These are phyloP conservation scores for Oropetium thomaeum DNA, from an alignment of 176 grass and related monocot species.

Conservation along the genomic window DNA sequence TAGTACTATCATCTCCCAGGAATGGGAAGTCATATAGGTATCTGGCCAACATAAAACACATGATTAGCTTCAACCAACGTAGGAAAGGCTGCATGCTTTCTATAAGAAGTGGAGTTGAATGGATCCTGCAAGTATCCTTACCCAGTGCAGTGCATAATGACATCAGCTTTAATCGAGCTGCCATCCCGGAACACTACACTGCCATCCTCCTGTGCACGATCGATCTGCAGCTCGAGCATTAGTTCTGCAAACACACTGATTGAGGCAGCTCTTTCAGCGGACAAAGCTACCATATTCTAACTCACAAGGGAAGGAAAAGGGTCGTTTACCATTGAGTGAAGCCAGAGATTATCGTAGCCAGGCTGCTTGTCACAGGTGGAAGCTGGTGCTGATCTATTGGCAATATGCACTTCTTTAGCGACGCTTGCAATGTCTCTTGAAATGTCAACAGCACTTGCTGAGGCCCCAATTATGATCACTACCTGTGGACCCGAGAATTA, in stretches of 20 bases:
- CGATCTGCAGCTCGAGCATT: slow-evolving; percentile 52
- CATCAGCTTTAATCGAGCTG: slow-evolving; percentile 50
- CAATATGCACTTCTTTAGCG: slow-evolving; percentile 75
- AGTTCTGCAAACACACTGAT: neutral
- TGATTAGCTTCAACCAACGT: slow-evolving; percentile 17
- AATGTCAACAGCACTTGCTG: slow-evolving; percentile 66
- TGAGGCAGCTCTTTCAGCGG: slow-evolving; percentile 4
- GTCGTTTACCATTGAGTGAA: slow-evolving; percentile 71
- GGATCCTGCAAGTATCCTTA: slow-evolving; percentile 22
- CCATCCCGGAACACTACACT: slow-evolving; percentile 60
- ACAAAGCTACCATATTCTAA: slow-evolving; percentile 36
- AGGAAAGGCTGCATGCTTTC: neutral
- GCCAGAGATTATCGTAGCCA: slow-evolving; percentile 77
- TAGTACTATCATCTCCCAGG: slow-evolving; percentile 43
- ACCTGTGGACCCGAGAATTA: slow-evolving; percentile 31
- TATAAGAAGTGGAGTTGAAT: neutral
- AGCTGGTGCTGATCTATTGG: slow-evolving; percentile 44
- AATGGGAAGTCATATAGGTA: slow-evolving; percentile 77
- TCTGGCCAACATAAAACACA: slow-evolving; percentile 33
- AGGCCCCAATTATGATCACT: slow-evolving; percentile 58
- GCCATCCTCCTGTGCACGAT: slow-evolving; percentile 47
- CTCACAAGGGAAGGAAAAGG: slow-evolving; percentile 33
- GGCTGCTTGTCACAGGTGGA: slow-evolving; percentile 37
- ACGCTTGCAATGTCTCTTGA: slow-evolving; percentile 53
- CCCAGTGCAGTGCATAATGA: slow-evolving; percentile 83